phyloP scores from a whole-genome alignment of 257 asterid genomes.

The Sherardia arvensis region DNA sequence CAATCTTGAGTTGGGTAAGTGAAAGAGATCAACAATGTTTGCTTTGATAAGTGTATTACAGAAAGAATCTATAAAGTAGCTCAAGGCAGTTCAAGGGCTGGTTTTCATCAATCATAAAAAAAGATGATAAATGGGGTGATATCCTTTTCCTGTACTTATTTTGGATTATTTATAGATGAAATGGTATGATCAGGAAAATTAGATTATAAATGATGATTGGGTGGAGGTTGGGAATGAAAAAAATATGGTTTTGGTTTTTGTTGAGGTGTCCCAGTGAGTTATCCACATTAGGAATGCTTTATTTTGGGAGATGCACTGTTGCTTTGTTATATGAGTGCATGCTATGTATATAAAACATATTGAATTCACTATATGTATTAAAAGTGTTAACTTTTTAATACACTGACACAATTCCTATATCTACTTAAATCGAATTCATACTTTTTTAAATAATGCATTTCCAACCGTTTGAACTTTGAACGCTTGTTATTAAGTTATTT shows the following conservation, averaged over 20 bases:
- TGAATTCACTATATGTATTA: too few relatives aligned
- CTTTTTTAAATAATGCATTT: too few relatives aligned
- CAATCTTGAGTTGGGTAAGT: not conserved
- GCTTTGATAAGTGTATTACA: not conserved
- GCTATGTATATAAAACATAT: too few relatives aligned
- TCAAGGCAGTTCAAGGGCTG: not conserved
- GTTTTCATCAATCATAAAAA: not conserved
- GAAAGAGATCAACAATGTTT: not conserved
- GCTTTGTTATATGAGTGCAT: too few relatives aligned
- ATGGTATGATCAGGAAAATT: not conserved
- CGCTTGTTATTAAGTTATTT: too few relatives aligned
- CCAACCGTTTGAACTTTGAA: not conserved
- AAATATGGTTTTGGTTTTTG: not conserved
- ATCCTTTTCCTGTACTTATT: not conserved
- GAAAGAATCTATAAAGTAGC: not conserved
- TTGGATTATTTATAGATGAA: not conserved
- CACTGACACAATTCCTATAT: too few relatives aligned
- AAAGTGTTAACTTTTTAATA: too few relatives aligned
- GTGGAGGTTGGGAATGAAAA: not conserved
- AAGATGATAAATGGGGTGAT: not conserved
- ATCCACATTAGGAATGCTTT: not conserved
- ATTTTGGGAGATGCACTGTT: too few relatives aligned
- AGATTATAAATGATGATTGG: not conserved
- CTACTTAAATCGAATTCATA: too few relatives aligned
- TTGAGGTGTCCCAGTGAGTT: slow-evolving; percentile 7